Evolutionary conservation across 352 stramenopile species (phyloP).

Genomic region (Phytophthora hybrid): DNA sequence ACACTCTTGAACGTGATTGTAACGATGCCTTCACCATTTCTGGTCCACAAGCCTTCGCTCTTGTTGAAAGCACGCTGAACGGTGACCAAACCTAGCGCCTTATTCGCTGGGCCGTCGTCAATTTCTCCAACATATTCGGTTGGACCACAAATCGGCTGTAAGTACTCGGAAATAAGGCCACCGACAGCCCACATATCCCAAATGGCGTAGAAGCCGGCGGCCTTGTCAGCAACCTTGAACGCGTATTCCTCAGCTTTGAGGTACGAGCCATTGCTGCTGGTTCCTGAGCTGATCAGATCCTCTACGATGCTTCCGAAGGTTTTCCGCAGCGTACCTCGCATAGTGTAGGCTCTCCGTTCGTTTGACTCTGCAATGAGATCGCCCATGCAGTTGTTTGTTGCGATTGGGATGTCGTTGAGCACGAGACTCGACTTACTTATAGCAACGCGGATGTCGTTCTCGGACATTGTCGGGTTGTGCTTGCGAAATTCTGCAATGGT

Average conservation of each 20-base stretch:
- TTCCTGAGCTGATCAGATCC: slow-evolving; percentile 41
- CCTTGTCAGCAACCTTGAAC: slow-evolving; percentile 45
- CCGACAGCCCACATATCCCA: slow-evolving; percentile 49
- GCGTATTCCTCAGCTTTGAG: slow-evolving; percentile 40
- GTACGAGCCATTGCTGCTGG: slow-evolving; percentile 37
- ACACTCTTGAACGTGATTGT: slow-evolving; percentile 35
- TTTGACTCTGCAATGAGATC: slow-evolving; percentile 36
- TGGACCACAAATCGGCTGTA: slow-evolving; percentile 56
- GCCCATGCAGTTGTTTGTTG: slow-evolving; percentile 42
- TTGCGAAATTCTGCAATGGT: slow-evolving; percentile 21
- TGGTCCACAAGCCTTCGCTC: slow-evolving; percentile 35
- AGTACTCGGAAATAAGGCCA: slow-evolving; percentile 43
- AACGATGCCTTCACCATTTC: slow-evolving; percentile 31
- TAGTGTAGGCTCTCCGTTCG: slow-evolving; percentile 26
- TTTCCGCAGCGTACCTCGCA: slow-evolving; percentile 52
- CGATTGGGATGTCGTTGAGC: slow-evolving; percentile 54
- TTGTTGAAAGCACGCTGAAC: slow-evolving; percentile 46
- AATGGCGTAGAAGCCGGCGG: slow-evolving; percentile 37
- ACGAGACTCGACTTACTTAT: slow-evolving; percentile 45
- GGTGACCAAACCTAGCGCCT: slow-evolving; percentile 43
- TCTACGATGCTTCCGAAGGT: slow-evolving; percentile 50
- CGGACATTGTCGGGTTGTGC: slow-evolving; percentile 24
- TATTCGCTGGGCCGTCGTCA: slow-evolving; percentile 39
- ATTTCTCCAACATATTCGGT: slow-evolving; percentile 48
- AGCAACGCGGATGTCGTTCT: slow-evolving; percentile 26